These are phyloP conservation scores for Nigrospora oryzae DNA, from an alignment of 2,329 filamentous ascomycete species.

Conservation along the genomic window DNA sequence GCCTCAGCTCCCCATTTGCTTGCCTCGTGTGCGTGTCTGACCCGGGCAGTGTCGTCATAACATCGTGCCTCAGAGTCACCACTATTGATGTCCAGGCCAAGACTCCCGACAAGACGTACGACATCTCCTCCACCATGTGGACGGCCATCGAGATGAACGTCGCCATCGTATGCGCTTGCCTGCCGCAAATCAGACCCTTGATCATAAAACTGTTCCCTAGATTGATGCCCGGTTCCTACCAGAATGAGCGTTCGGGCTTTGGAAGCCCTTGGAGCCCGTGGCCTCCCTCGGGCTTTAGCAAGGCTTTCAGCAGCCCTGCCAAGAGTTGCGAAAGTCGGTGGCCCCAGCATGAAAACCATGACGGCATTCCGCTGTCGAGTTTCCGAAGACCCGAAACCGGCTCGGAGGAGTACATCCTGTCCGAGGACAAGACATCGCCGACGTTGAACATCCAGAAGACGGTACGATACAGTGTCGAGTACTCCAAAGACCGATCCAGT, in stretches of 20 bases:
- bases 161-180: slow-evolving; percentile 25
- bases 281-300: slow-evolving; percentile 3
- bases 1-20: background rate
- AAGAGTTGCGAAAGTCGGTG: slow-evolving; percentile 10
- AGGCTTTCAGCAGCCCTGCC: slow-evolving; percentile 5
- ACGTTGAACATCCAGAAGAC: slow-evolving; percentile 16
- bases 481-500: slow-evolving; percentile 7
- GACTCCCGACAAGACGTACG: slow-evolving; percentile 18
- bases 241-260: slow-evolving; percentile 6
- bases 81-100: slow-evolving; percentile 24
- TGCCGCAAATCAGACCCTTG: slow-evolving; percentile 21
- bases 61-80: slow-evolving; percentile 27
- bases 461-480: slow-evolving; percentile 19
- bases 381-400: slow-evolving; percentile 8
- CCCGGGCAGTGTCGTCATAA: slow-evolving; percentile 15
- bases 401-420: slow-evolving; percentile 11
- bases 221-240: slow-evolving; percentile 13
- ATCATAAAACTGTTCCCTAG: slow-evolving; percentile 18
- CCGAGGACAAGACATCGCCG: slow-evolving; percentile 7
- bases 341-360: slow-evolving; percentile 8
- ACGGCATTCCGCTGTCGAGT: slow-evolving; percentile 8
- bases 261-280: background rate
- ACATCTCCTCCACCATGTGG: slow-evolving; percentile 24
- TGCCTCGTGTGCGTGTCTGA: background rate
- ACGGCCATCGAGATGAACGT: slow-evolving; percentile 28